Evolutionary conservation across 2,329 filamentous ascomycete genomes (phyloP), one percentile per base, ranked within the genome.

Genomic region (Dothidotthia symphoricarpi): DNA sequence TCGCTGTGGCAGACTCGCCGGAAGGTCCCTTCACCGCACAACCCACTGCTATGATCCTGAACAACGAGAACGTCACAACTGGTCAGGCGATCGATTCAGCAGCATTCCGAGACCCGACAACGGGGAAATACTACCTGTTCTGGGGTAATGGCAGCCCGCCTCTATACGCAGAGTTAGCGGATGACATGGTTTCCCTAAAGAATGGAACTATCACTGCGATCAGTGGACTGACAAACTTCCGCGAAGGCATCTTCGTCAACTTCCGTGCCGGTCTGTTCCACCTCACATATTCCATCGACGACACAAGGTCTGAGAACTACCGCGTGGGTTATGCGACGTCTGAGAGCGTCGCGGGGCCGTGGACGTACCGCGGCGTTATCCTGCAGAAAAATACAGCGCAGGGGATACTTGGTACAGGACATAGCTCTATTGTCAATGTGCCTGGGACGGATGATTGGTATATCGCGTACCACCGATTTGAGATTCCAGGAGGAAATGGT

Each of bases 391-490:
- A 59, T 35, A 39, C 29, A 2, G 13, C 29, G 1, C 43, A 49
- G 36, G 57, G 55, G 0, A 61, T 61, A 8, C 14, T 61, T 4
- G 57, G 31, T 1, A 56, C 57, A 1, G 57, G 56, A 1, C 57
- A 61, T 28, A 58, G 34, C 27, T 50, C 45, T 10, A 53, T 61
- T 28, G 39, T 61, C n/a, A 51, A 59, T 17, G 53, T 61, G 0
- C 57, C 57, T 1, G 46, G 46, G 0, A 58, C 57, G 2, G 56
- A 58, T 26, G 53, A 61, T 19, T 61, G 57, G 55, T 59, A 61
- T 17, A 59, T 61, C 33, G 53, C 50, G 4, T 61, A 61, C 28
- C 56, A 61, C 26, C 54, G 57, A 4, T 61, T 59, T 22, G 43
- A 34, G 6, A 57, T 61, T 26, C 54, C 56, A 0, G 40, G 39